Evolutionary conservation across 2,329 filamentous ascomycete species (phyloP), one percentile per base, ranked within the genome.

Genomic region (Endocalyx cinctus): DNA sequence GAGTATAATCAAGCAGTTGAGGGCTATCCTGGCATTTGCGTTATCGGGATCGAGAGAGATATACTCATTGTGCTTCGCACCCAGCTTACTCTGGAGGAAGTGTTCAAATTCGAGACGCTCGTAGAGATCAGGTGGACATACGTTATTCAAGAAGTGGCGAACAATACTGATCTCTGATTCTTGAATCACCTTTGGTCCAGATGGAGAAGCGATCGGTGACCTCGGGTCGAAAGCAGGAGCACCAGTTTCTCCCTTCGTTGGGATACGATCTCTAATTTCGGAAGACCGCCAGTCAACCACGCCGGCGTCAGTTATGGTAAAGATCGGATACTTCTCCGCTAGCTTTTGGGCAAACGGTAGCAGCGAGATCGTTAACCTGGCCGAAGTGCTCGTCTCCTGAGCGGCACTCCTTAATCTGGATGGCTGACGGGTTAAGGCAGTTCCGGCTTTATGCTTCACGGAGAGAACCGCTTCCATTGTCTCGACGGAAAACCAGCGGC

Each of bases 31-130:
- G 17, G 56, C 48, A 7, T 59, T 37, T 2, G 47, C 48, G 23
- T 60, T 60, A 7, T 59, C 52, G 0, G 46, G 44, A 19, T 62
- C 59, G 10, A 53, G 34, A 27, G 46, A 51, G 25, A 61, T 59
- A 29, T 47, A 53, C 17, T 55, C 47, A 32, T 54, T 55, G 3
- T 48, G 42, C 15, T 40, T 38, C 7, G 49, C 50, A 14, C 50
- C 47, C 5, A 55, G 18, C 33, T 57, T 60, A 8, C 37, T 30
- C 3, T 52, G 36, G 29, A 62, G 57, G 29, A 60, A 62, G 1
- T 51, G 36, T 3, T 60, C 52, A 23, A 62, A 60, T 1, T 51
- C 54, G 17, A 61, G 57, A 5, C 52, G 50, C 5, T 41, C 23
- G 20, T 57, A 60, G 6, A 62, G 46, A 1, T 57, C 51, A 1